Conservation (phyloP, 2,329 filamentous ascomycete species). For the Curvularia hawaiiensis region DNA sequence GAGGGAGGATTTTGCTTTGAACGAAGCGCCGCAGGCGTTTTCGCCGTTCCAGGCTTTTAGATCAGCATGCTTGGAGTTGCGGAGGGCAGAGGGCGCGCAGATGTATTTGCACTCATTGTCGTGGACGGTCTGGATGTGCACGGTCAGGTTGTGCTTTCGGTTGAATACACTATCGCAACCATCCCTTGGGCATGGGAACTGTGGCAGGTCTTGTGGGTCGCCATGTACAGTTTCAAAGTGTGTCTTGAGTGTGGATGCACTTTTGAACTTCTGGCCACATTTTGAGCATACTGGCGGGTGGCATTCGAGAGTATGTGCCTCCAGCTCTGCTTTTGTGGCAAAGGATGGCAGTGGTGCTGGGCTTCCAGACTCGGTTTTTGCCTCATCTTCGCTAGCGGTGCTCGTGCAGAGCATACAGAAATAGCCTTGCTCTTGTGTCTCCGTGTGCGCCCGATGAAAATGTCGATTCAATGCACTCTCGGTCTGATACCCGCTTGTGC, state of each 20-base stretch:
- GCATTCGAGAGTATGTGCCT: constrained; percentile 72
- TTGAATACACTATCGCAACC: constrained; percentile 80
- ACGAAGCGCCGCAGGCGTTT: constrained; percentile 75
- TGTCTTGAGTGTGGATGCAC: constrained; percentile 56
- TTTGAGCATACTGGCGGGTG: constrained; percentile 76
- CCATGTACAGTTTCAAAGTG: constrained; percentile 79
- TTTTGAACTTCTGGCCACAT: constrained; percentile 72
- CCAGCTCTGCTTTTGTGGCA: constrained; percentile 71
- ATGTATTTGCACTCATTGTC: constrained; percentile 74
- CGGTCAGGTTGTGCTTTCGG: constrained; percentile 79
- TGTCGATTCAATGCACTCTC: constrained; percentile 74
- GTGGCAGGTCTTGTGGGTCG: constrained; percentile 48
- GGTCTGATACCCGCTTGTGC: constrained; percentile 74
- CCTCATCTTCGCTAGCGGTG: constrained; percentile 37
- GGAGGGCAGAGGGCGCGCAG: constrained; percentile 74
- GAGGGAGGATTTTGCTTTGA: constrained; percentile 76
- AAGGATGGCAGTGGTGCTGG: constrained; percentile 55
- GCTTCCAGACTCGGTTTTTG: constrained; percentile 26
- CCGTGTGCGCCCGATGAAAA: constrained; percentile 70
- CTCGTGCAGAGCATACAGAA: constrained; percentile 74
- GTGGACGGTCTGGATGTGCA: constrained; percentile 79
- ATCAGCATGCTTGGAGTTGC: constrained; percentile 55
- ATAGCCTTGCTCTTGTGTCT: constrained; percentile 61
- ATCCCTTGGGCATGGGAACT: constrained; percentile 67
- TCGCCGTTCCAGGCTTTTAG: constrained; percentile 67